Conservation (phyloP, 495 filamentous ascomycete species). For the Trichoderma orchidacearum region DNA sequence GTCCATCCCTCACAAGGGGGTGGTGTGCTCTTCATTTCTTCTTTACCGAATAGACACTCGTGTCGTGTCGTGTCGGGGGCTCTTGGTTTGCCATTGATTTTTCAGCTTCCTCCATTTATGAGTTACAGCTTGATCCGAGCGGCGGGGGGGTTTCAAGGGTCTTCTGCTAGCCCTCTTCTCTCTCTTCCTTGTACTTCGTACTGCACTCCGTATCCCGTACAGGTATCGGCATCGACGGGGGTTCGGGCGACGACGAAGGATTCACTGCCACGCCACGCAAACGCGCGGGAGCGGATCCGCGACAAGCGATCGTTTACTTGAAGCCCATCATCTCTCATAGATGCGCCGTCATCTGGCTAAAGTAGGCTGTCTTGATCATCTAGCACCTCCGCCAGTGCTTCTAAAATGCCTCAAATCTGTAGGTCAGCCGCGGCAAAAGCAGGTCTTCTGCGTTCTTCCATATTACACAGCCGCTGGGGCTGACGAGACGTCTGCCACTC, state of each 20-base stretch:
- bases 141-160: too few species aligned
- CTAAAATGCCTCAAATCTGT: background rate
- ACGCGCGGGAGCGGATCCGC: background rate
- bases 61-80: too few species aligned
- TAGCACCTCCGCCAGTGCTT: background rate
- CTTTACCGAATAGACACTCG: too few species aligned
- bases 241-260: background rate
- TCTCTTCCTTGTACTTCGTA: background rate
- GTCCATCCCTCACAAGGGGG: background rate
- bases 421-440: background rate
- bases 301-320: background rate
- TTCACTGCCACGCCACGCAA: background rate
- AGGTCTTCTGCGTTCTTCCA: background rate
- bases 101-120: background rate
- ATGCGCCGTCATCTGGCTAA: background rate
- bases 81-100: too few species aligned
- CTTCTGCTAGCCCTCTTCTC: too few species aligned
- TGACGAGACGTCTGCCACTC: too few species aligned
- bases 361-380: background rate
- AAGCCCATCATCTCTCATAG: background rate
- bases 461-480: too few species aligned
- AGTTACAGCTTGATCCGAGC: background rate
- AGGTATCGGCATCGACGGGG: background rate
- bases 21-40: background rate
- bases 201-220: background rate